phyloP scores from a whole-genome alignment of 164 flowering plant genomes.

The Liriodendron chinense region DNA sequence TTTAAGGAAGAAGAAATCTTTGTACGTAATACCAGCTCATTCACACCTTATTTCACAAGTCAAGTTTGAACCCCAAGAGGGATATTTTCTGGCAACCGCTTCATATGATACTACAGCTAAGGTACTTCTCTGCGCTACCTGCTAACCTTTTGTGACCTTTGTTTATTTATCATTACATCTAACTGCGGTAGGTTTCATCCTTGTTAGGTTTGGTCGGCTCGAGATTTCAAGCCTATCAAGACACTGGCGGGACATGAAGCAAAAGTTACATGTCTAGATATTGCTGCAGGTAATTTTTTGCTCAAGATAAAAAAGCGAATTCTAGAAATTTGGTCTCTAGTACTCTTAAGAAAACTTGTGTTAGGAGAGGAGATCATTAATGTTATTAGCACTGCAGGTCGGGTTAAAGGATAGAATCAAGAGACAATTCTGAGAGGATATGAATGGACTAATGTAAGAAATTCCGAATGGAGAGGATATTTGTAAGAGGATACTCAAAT shows the following conservation, averaged over 20 bases:
- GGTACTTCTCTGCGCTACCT: constrained; percentile 31
- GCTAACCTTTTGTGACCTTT: background rate
- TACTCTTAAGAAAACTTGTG: background rate
- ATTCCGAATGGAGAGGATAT: too few relatives aligned
- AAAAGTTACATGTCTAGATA: constrained; percentile 77
- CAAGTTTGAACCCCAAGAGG: constrained; percentile 93
- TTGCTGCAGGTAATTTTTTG: constrained; percentile 56
- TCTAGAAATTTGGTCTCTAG: background rate
- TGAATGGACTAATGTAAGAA: too few relatives aligned
- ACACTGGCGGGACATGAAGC: constrained; percentile 88
- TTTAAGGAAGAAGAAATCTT: constrained; percentile 72
- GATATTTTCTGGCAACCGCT: constrained; percentile 82
- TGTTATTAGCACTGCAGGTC: background rate
- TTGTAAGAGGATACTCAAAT: too few relatives aligned
- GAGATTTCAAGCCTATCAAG: constrained; percentile 87
- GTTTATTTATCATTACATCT: background rate
- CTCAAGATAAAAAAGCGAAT: background rate
- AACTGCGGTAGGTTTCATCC: background rate
- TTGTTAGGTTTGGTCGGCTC: constrained; percentile 86
- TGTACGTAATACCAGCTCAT: constrained; percentile 90
- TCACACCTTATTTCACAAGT: constrained; percentile 88
- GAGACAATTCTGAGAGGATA: too few relatives aligned
- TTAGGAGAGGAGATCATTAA: background rate
- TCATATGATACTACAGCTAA: constrained; percentile 91
- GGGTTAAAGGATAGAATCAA: background rate